Evolutionary conservation across 352 stramenopile genomes (phyloP).

Genomic region (Phytophthora idaei): DNA sequence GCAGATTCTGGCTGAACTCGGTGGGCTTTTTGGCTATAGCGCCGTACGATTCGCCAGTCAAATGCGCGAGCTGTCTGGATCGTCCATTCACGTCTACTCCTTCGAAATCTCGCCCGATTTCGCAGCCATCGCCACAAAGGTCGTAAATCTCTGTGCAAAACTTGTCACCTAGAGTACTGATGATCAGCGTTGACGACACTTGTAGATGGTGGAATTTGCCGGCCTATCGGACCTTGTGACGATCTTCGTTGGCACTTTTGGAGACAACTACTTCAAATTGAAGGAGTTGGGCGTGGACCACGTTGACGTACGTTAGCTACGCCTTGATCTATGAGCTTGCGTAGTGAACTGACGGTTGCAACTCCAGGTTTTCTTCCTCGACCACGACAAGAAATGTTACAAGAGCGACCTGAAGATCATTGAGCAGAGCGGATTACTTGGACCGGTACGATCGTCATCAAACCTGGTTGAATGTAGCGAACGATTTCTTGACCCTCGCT

Average conservation of each 20-base stretch:
- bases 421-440: constrained; percentile 36
- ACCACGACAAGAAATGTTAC: constrained; percentile 43
- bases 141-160: neutral
- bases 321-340: too few species aligned
- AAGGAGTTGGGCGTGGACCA: constrained; percentile 36
- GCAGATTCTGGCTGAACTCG: constrained; percentile 48
- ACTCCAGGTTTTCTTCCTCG: constrained; percentile 47
- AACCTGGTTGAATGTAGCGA: neutral
- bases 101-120: constrained; percentile 48
- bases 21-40: constrained; percentile 49
- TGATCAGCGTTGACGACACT: too few species aligned
- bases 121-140: constrained; percentile 44
- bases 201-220: constrained; percentile 39
- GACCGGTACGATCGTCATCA: constrained; percentile 17
- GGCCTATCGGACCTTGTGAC: constrained; percentile 38
- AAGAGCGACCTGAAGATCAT: constrained; percentile 40
- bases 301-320: constrained; percentile 30
- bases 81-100: constrained; percentile 42
- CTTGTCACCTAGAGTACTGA: neutral
- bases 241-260: constrained; percentile 45
- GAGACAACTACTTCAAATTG: constrained; percentile 31
- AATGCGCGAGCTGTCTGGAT: constrained; percentile 31
- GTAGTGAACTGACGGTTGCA: too few species aligned
- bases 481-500: neutral
- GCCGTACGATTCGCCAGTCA: constrained; percentile 48